Percentiles rank a stretch among this genome's conserved stretches.
These are phyloP conservation scores for Nicotiana attenuata DNA, from an alignment of 257 asterid species.

Conservation along the genomic window DNA sequence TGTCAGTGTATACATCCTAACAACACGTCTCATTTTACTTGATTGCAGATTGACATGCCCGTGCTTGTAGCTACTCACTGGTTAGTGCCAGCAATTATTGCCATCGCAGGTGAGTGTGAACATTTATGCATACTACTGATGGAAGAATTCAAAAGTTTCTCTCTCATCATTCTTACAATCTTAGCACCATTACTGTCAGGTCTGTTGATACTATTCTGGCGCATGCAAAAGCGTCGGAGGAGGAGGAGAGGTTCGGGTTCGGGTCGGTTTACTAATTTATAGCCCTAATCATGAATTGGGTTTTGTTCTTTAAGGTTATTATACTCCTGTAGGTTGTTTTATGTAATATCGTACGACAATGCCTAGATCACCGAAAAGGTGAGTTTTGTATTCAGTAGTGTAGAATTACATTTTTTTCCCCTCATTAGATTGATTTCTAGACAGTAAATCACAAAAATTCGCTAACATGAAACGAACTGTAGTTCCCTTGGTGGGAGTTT, in stretches of 20 bases:
- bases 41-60: conserved; percentile 73
- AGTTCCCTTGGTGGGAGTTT: neutral
- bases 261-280: conserved; percentile 44
- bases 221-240: conserved; percentile 74
- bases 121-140: neutral
- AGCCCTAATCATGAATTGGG: neutral
- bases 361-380: neutral
- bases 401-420: neutral
- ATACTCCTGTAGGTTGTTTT: neutral
- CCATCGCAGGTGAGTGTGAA: conserved; percentile 58
- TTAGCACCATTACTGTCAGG: conserved; percentile 36
- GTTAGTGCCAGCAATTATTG: conserved; percentile 73
- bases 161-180: neutral
- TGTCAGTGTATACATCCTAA: too few relatives aligned
- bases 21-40: neutral
- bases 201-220: conserved; percentile 57
- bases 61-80: conserved; percentile 81
- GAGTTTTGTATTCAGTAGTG: conserved; percentile 9
- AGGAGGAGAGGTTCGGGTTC: conserved; percentile 67
- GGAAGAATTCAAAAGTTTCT: neutral
- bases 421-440: neutral
- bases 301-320: neutral
- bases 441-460: neutral
- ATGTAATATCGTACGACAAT: neutral
- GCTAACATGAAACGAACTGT: neutral